Conservation (phyloP, 345 rosid species). For the Arabidopsis arenosa region DNA sequence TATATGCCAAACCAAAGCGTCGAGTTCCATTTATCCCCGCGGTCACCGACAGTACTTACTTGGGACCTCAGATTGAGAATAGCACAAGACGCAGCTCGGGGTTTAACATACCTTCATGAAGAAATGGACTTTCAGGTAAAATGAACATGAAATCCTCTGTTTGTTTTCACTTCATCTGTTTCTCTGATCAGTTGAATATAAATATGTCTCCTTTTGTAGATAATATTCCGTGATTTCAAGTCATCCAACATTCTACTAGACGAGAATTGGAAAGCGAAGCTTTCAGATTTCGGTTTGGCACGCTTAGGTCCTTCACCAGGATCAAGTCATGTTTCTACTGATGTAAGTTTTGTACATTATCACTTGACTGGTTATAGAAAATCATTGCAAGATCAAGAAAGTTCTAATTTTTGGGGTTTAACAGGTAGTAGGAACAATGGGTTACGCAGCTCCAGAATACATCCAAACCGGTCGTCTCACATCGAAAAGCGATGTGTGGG, state of each 20-base stretch:
- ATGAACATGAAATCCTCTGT: slow-evolving; percentile 16
- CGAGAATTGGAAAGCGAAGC: slow-evolving; percentile 88
- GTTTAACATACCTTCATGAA: slow-evolving; percentile 85
- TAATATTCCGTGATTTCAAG: slow-evolving; percentile 89
- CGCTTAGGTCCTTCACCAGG: slow-evolving; percentile 90
- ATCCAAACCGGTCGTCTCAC: slow-evolving; percentile 86
- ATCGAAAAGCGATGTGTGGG: slow-evolving; percentile 86
- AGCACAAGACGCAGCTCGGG: slow-evolving; percentile 93
- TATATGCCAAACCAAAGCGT: slow-evolving; percentile 85
- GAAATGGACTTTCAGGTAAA: slow-evolving; percentile 89
- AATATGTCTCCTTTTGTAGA: slow-evolving; percentile 46
- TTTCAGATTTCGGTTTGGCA: slow-evolving; percentile 95
- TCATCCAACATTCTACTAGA: slow-evolving; percentile 88
- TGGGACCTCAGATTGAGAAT: slow-evolving; percentile 84
- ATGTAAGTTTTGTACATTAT: slow-evolving; percentile 53
- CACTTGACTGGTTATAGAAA: slow-evolving; percentile 36
- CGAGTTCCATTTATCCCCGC: slow-evolving; percentile 62
- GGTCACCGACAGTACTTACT: slow-evolving; percentile 61
- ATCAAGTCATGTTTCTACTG: slow-evolving; percentile 88
- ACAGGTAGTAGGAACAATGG: slow-evolving; percentile 94
- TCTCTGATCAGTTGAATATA: slow-evolving; percentile 8
- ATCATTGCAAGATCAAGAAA: slow-evolving; percentile 49
- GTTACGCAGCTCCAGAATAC: slow-evolving; percentile 94
- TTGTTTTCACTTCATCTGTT: background rate
- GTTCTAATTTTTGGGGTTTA: slow-evolving; percentile 15